Base-by-base conservation (phyloP, 345 rosid species). In the Orychophragmus violaceus region DNA sequence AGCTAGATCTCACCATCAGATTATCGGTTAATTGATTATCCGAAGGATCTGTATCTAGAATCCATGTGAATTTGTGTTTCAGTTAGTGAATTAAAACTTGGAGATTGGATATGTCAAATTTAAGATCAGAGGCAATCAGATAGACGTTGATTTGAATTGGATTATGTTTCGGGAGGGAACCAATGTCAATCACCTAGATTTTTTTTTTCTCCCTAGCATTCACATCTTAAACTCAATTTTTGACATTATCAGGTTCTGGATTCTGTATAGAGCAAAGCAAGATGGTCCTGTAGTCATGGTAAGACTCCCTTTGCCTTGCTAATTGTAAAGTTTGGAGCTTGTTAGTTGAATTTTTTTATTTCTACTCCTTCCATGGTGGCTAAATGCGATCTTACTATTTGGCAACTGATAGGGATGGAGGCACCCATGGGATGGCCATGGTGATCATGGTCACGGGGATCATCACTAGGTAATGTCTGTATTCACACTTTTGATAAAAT, bases 401-500 rank as follows among this genome's bases (percentile, higher is more conserved):
- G 44, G 8, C 44, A 37, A 37, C 18, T 39, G 6, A 8, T 41
- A 41, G 48, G 48, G 48, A 60, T 93, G 97, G 98, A 69, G 97
- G 39, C 99, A 90, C 76, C 99, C 97, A 6, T 94, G 99, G 99
- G 99, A 94, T 22, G 97, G 97, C 29, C 98, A 89, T 69, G 98
- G 78, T 59, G 98, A 84, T 77, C 91, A 87, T 29, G 90, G 90
- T 62, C 88, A 83, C 50, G 89, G 79, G 12, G 78, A 77, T 64
- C 83, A 78, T 53, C 90, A 86, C 66, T 83, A 84, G 98, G 93
- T 87, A 76, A 52, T 58, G 13, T 28, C 10, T 51, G 10, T 70
- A 11, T 29, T 1, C 17, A 4, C 41, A 12, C 4, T 53, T 12
- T 45, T 18, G 5, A 18, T 51, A 6, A 56, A 16, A 6, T 56